These are phyloP conservation scores for Pichia sp. DNA, from an alignment of 1,139 yeast species.

Conservation along the genomic window DNA sequence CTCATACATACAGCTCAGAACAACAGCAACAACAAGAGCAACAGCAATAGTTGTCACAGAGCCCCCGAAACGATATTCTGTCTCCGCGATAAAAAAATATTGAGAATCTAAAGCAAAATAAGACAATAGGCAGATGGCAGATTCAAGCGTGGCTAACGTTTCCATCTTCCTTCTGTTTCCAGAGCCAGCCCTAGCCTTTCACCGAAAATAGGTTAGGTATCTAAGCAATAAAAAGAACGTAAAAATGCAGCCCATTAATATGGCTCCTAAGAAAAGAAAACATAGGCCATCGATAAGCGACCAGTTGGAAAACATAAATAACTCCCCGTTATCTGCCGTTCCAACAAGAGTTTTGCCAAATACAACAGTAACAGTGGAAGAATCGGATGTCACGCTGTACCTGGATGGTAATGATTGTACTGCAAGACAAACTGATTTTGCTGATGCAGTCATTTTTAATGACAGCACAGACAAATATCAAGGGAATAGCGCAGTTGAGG, in stretches of 20 bases:
- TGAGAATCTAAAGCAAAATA: too few species aligned
- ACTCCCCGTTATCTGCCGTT: background rate
- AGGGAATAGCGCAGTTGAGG: background rate
- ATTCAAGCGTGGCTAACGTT: too few species aligned
- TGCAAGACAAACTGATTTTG: background rate
- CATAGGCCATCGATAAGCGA: slow-evolving; percentile 13
- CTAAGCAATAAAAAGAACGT: background rate
- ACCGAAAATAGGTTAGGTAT: too few species aligned
- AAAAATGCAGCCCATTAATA: background rate
- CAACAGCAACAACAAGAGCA: too few species aligned
- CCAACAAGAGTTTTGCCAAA: background rate
- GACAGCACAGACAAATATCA: background rate
- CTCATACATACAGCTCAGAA: too few species aligned
- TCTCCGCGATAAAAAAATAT: too few species aligned
- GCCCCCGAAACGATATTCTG: too few species aligned
- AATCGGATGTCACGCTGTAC: background rate
- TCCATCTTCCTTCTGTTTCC: background rate
- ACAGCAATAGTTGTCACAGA: too few species aligned
- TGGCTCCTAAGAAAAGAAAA: slow-evolving; percentile 2
- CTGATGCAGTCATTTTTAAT: background rate
- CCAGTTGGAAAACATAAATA: slow-evolving; percentile 10
- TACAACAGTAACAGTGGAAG: background rate
- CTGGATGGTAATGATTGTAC: background rate
- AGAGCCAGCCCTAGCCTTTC: too few species aligned
- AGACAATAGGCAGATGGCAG: too few species aligned